Percentiles rank a stretch among this genome's conserved stretches.
These are phyloP conservation scores for Tetrapisispora pingtungensis DNA, from an alignment of 805 yeast genomes.

Conservation along the genomic window DNA sequence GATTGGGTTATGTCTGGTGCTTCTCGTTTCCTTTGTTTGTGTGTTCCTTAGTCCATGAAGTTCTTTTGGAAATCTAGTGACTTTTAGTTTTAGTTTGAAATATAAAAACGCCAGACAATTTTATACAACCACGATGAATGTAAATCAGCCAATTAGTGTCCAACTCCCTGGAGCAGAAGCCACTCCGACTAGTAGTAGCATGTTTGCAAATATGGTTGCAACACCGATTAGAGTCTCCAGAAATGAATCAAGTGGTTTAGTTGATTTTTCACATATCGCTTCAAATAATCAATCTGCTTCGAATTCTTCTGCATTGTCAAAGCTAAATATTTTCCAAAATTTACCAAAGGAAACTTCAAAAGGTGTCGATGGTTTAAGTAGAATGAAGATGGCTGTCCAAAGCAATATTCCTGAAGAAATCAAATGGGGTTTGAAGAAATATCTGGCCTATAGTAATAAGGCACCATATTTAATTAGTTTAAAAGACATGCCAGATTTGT, in stretches of 20 bases:
- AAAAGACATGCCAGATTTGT: conserved; percentile 32
- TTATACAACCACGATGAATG: too few species aligned
- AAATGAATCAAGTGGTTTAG: conserved; percentile 23
- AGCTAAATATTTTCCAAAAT: conserved; percentile 25
- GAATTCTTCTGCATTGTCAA: conserved; percentile 15
- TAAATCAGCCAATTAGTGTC: not conserved
- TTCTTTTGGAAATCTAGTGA: too few species aligned
- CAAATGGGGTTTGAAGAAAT: conserved; percentile 55
- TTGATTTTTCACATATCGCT: conserved; percentile 2
- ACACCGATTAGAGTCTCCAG: conserved; percentile 24
- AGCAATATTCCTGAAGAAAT: conserved; percentile 58
- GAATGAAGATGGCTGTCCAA: conserved; percentile 62
- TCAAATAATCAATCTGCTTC: not conserved
- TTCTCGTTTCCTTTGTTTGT: too few species aligned
- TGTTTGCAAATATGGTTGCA: conserved; percentile 19
- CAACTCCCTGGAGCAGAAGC: not conserved
- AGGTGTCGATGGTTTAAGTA: conserved; percentile 54
- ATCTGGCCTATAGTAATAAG: conserved; percentile 31
- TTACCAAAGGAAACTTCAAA: conserved; percentile 30
- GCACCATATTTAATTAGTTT: conserved; percentile 41
- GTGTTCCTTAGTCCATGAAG: too few species aligned
- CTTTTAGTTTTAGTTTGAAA: too few species aligned
- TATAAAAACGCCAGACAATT: too few species aligned
- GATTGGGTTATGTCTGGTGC: too few species aligned
- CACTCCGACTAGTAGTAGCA: conserved; percentile 4